These are phyloP conservation scores for Claviceps lovelessii DNA, from an alignment of 2,329 filamentous ascomycete genomes.

Conservation along the genomic window DNA sequence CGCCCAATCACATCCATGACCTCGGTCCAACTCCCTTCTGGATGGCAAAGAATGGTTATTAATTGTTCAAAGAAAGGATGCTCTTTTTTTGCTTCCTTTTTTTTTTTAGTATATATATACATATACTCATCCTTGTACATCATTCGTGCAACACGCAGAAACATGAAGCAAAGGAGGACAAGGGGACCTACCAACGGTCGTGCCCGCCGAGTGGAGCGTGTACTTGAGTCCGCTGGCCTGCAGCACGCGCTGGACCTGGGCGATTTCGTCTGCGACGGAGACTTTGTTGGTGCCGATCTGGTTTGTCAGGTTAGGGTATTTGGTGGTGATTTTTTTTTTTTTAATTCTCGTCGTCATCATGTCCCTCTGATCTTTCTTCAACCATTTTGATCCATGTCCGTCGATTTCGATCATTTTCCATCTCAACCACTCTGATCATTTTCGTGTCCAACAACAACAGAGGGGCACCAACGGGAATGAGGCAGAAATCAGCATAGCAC, in stretches of 20 bases:
- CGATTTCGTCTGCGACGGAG: slow-evolving; percentile 71
- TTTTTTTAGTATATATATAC: no score
- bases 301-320: neutral
- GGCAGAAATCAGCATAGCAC: slow-evolving; percentile 81
- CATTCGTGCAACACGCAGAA: neutral
- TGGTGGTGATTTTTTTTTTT: neutral
- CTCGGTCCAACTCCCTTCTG: slow-evolving; percentile 83
- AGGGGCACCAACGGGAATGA: slow-evolving; percentile 54
- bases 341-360: no score
- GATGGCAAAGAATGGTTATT: neutral
- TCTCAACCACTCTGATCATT: no score
- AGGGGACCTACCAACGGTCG: slow-evolving; percentile 59
- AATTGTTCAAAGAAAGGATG: neutral
- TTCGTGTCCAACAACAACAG: neutral
- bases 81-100: no score
- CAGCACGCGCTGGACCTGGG: slow-evolving; percentile 74
- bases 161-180: neutral
- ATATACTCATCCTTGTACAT: no score
- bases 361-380: no score
- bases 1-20: slow-evolving; percentile 79
- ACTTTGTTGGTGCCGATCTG: slow-evolving; percentile 66
- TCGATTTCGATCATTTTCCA: no score
- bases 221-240: slow-evolving; percentile 68
- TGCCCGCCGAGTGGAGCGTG: slow-evolving; percentile 86
- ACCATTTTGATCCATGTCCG: no score